phyloP scores from a whole-genome alignment of 345 rosid species.

The Sonneratia alba region DNA sequence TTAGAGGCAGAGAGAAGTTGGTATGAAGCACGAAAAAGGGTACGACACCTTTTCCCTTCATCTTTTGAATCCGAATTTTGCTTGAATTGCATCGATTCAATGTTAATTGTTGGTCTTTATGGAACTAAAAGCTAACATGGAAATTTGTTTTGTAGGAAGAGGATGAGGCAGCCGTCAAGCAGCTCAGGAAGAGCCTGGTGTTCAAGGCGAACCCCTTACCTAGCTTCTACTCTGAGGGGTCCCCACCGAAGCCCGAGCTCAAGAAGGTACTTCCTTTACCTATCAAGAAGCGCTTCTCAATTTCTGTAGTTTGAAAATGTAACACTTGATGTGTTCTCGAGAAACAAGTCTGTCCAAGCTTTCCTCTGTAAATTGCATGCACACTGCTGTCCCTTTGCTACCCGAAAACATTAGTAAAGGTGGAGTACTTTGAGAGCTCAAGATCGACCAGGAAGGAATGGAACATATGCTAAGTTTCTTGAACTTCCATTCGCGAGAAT shows the following conservation, averaged over 20 bases:
- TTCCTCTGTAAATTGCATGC: neutral
- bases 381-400: neutral
- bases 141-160: conserved; percentile 44
- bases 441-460: neutral
- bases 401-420: too few relatives aligned
- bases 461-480: neutral
- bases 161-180: conserved; percentile 73
- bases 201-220: conserved; percentile 82
- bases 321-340: neutral
- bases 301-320: neutral
- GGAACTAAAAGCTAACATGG: neutral
- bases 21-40: conserved; percentile 67
- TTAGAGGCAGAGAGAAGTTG: conserved; percentile 62
- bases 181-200: conserved; percentile 66
- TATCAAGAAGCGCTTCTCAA: neutral
- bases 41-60: conserved; percentile 13
- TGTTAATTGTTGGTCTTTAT: neutral
- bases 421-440: neutral
- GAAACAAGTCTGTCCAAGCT: neutral
- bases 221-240: conserved; percentile 66
- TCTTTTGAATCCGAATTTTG: neutral
- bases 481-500: too few relatives aligned
- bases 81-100: neutral
- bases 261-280: conserved; percentile 45
- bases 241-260: conserved; percentile 64